phyloP scores from a whole-genome alignment of 1,139 yeast genomes.

The Debaryomyces udenii region DNA sequence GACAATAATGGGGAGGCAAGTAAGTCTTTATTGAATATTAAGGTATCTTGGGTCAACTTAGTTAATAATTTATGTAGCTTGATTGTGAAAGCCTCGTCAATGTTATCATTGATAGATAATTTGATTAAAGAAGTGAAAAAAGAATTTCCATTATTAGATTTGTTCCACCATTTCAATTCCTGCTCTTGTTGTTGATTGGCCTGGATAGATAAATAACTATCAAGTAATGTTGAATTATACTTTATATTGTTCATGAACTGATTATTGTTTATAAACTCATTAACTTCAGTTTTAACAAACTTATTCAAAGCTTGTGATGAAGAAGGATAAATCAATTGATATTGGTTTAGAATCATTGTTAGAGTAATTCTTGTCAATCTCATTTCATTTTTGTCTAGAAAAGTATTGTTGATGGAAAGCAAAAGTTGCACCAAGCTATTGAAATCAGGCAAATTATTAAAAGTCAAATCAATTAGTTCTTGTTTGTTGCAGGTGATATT shows the following conservation, averaged over 20 bases:
- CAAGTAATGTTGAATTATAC: constrained; percentile 57
- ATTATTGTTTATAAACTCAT: constrained; percentile 19
- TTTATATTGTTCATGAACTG: constrained; percentile 36
- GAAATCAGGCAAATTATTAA: constrained; percentile 34
- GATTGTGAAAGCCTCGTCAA: constrained; percentile 21
- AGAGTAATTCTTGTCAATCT: constrained; percentile 31
- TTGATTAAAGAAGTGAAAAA: constrained; percentile 63
- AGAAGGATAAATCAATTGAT: constrained; percentile 26
- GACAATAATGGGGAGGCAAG: constrained; percentile 49
- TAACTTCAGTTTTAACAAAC: constrained; percentile 24
- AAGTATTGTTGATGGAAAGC: constrained; percentile 14
- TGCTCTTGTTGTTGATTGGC: constrained; percentile 38
- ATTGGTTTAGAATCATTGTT: constrained; percentile 26
- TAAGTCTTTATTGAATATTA: constrained; percentile 50
- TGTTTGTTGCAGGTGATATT: constrained; percentile 29
- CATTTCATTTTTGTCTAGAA: constrained; percentile 13
- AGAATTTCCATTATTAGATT: constrained; percentile 46
- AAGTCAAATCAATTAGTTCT: constrained; percentile 33
- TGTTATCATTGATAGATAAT: constrained; percentile 36
- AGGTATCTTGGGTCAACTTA: constrained; percentile 25
- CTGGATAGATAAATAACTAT: constrained; percentile 46
- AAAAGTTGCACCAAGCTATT: constrained; percentile 23
- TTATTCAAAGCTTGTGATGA: constrained; percentile 18
- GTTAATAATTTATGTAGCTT: constrained; percentile 29
- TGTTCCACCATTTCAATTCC: constrained; percentile 68